Conservation (phyloP, 345 rosid species). For the Populus ilicifolia region DNA sequence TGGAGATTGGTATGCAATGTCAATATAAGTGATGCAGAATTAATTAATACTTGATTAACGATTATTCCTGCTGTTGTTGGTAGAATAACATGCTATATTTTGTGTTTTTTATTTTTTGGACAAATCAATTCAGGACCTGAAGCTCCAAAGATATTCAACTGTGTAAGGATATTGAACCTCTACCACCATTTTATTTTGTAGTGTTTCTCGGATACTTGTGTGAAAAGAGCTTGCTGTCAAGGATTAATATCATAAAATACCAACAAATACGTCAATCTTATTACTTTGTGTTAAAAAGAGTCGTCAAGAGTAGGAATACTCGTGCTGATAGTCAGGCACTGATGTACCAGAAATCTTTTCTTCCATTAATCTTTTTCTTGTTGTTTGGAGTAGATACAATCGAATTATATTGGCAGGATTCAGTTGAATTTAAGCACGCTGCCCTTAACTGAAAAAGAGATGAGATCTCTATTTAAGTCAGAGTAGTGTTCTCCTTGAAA, state of each 20-base stretch:
- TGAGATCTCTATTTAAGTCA: no score
- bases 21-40: neutral
- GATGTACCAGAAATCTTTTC: neutral
- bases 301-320: neutral
- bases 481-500: no score
- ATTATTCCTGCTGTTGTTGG: neutral
- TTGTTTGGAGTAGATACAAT: no score
- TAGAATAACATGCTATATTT: neutral
- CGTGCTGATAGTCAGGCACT: neutral
- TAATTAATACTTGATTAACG: neutral
- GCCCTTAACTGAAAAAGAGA: no score
- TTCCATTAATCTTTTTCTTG: neutral
- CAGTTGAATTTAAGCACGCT: no score
- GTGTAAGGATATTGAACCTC: conserved; percentile 18
- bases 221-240: no score
- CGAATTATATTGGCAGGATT: no score
- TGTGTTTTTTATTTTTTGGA: neutral
- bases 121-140: conserved; percentile 21
- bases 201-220: neutral
- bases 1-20: conserved; percentile 69
- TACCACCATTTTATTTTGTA: neutral
- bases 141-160: conserved; percentile 35
- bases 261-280: neutral
- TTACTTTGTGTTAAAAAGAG: no score
- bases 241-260: no score